These are phyloP conservation scores for Oryza officinalis DNA, from an alignment of 176 grass and related monocot genomes.

Conservation along the genomic window DNA sequence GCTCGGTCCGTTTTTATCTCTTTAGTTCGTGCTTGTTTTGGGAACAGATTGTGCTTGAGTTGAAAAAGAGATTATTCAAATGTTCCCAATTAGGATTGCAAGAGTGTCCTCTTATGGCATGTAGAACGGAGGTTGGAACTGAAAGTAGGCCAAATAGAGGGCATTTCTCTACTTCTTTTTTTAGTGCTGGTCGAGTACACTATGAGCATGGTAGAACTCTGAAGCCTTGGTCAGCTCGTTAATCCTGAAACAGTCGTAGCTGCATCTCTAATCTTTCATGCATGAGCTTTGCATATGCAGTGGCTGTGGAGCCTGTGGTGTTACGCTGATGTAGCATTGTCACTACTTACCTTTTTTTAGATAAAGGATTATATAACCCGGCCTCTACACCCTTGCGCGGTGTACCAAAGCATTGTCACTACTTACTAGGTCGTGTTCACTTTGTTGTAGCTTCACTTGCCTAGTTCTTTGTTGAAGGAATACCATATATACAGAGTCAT, in stretches of 20 bases:
- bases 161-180: not conserved
- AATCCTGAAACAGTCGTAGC: not conserved
- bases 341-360: no score
- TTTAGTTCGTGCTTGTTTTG: slow-evolving; percentile 30
- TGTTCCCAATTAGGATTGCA: not conserved
- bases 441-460: not conserved
- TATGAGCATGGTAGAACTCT: not conserved
- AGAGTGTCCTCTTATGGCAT: slow-evolving; percentile 12
- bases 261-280: not conserved
- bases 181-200: not conserved
- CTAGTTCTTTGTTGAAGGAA: not conserved
- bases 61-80: not conserved
- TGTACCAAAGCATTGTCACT: no score
- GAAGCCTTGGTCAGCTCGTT: not conserved
- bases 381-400: no score
- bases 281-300: no score
- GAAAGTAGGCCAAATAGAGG: not conserved
- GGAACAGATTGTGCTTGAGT: not conserved
- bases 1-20: not conserved
- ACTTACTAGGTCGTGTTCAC: not conserved
- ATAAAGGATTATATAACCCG: no score
- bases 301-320: not conserved
- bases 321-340: not conserved
- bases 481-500: not conserved
- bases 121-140: not conserved